phyloP scores from a whole-genome alignment of 2,329 filamentous ascomycete genomes.

The Exophiala sideris region DNA sequence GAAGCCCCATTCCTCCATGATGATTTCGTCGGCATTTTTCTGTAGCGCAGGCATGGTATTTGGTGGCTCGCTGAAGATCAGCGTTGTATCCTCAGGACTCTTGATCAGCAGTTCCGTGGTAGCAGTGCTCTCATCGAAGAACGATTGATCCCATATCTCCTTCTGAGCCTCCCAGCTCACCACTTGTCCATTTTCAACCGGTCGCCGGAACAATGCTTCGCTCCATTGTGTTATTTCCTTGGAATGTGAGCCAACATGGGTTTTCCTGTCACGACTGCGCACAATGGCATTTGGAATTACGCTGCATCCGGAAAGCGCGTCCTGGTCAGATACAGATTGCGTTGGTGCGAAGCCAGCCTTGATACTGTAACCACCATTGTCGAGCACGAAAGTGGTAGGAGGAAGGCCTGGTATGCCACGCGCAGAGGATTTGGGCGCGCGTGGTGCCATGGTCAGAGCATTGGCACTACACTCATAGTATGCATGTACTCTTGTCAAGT shows the following conservation, averaged over 20 bases:
- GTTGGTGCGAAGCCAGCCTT: conserved; percentile 75
- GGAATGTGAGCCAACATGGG: conserved; percentile 77
- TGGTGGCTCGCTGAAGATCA: conserved; percentile 81
- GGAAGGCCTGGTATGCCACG: conserved; percentile 52
- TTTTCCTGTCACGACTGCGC: conserved; percentile 72
- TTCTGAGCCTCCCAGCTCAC: conserved; percentile 97
- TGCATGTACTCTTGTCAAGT: no score
- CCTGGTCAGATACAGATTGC: conserved; percentile 40
- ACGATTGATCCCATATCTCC: conserved; percentile 89
- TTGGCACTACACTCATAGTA: no score
- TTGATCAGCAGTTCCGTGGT: conserved; percentile 46
- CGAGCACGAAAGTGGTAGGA: conserved; percentile 73
- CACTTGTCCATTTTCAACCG: conserved; percentile 89
- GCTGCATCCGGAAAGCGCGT: conserved; percentile 51
- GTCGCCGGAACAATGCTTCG: conserved; percentile 79
- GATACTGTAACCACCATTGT: conserved; percentile 88
- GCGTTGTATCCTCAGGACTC: conserved; percentile 74
- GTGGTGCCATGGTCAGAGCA: conserved; percentile 11
- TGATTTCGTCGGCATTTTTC: conserved; percentile 88
- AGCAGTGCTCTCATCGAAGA: conserved; percentile 68
- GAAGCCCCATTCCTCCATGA: conserved; percentile 97
- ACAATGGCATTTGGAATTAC: conserved; percentile 86
- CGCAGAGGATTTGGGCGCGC: conserved; percentile 50
- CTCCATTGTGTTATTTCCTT: conserved; percentile 81
- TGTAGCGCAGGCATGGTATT: conserved; percentile 79